phyloP scores from a whole-genome alignment of 1,139 yeast genomes.

The Geotrichum europaeum region DNA sequence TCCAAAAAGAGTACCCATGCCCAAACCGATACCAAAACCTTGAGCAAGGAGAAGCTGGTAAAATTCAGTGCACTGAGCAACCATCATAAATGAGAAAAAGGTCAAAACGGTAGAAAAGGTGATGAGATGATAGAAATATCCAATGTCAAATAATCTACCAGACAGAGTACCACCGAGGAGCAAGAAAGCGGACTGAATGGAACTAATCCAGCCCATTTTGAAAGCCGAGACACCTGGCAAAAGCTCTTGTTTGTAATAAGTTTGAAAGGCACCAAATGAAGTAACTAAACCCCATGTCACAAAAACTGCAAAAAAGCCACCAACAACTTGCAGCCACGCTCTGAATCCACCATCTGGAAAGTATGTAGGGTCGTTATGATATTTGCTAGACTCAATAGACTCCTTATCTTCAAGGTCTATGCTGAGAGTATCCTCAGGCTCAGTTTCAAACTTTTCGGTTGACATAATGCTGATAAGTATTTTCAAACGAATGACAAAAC shows the following conservation, averaged over 20 bases:
- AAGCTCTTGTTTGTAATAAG: conserved; percentile 47
- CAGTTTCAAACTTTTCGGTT: not conserved
- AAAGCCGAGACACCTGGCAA: conserved; percentile 36
- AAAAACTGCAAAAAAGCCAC: conserved; percentile 44
- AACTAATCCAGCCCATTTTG: conserved; percentile 29
- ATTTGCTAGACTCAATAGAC: conserved; percentile 1
- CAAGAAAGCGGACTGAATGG: conserved; percentile 33
- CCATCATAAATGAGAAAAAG: conserved; percentile 43
- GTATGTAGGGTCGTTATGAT: conserved; percentile 11
- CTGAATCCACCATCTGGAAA: conserved; percentile 31
- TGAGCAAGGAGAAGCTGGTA: conserved; percentile 50
- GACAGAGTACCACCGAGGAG: conserved; percentile 50
- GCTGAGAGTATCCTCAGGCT: not conserved
- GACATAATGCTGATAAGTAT: not conserved
- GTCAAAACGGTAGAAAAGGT: conserved; percentile 45
- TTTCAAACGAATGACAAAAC: not conserved
- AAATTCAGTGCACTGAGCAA: conserved; percentile 44
- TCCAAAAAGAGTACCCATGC: conserved; percentile 26
- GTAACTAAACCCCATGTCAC: conserved; percentile 56
- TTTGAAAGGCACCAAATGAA: conserved; percentile 56
- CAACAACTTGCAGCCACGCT: conserved; percentile 33
- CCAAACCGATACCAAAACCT: conserved; percentile 46
- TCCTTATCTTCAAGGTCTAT: not conserved
- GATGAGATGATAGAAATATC: conserved; percentile 24
- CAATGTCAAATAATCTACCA: conserved; percentile 37